Evolutionary conservation across 257 asterid genomes (phyloP).

Genomic region (Ligustrum vulgare): DNA sequence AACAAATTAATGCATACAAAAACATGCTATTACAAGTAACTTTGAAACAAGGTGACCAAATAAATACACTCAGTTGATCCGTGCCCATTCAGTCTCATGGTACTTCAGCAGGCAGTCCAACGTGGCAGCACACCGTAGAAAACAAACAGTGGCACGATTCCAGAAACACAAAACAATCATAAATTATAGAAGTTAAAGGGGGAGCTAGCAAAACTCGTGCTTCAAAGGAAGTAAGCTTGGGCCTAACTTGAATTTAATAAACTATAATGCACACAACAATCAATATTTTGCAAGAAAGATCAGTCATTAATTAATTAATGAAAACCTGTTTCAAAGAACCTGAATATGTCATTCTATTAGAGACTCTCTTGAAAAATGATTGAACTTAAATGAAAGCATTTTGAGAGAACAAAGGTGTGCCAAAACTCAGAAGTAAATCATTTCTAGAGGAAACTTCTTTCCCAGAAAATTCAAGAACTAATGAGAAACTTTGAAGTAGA

Average conservation of each 20-base stretch:
- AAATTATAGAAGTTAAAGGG: slow-evolving; percentile 31
- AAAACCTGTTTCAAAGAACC: not conserved
- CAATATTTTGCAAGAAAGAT: too few relatives aligned
- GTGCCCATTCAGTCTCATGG: slow-evolving; percentile 46
- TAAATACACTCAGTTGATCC: slow-evolving; percentile 11
- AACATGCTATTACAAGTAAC: not conserved
- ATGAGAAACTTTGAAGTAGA: too few relatives aligned
- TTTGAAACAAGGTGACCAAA: not conserved
- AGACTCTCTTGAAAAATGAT: too few relatives aligned
- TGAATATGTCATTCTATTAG: too few relatives aligned
- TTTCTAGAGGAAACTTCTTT: too few relatives aligned
- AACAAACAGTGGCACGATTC: not conserved
- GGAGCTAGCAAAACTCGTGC: slow-evolving; percentile 88
- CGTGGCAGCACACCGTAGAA: not conserved
- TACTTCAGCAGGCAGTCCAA: slow-evolving; percentile 53
- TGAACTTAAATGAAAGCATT: too few relatives aligned
- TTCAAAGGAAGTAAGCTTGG: slow-evolving; percentile 46
- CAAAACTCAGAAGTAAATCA: too few relatives aligned
- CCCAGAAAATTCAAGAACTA: too few relatives aligned
- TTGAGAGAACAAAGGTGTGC: too few relatives aligned
- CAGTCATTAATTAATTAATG: too few relatives aligned
- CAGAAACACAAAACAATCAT: not conserved
- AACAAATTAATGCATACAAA: not conserved
- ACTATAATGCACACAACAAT: slow-evolving; percentile 17
- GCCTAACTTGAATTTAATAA: slow-evolving; percentile 60